Conservation (phyloP, 2,329 filamentous ascomycete species). For the Diaporthe velutina region DNA sequence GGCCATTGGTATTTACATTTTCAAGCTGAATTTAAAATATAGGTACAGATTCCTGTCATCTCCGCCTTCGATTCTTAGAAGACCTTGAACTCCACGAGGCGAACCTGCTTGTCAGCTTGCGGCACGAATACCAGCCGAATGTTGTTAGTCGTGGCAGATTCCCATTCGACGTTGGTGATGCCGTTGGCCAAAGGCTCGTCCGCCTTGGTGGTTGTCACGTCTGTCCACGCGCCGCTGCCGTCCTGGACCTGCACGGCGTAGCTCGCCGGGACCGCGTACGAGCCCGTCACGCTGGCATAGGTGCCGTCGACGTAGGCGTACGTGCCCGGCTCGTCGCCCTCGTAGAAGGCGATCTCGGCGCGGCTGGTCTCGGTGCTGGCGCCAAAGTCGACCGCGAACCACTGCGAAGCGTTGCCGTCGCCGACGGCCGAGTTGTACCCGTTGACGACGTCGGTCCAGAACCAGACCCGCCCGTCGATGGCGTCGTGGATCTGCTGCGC, state of each 20-base stretch:
- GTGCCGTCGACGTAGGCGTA: constrained; percentile 36
- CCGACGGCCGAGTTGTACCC: constrained; percentile 52
- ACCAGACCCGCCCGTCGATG: constrained; percentile 55
- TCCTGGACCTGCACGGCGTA: constrained; percentile 48
- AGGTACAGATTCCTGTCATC: neutral
- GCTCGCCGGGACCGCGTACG: constrained; percentile 45
- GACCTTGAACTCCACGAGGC: constrained; percentile 54
- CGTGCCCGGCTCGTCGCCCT: constrained; percentile 43
- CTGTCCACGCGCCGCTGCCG: constrained; percentile 45
- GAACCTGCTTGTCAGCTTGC: constrained; percentile 47
- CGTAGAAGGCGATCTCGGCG: constrained; percentile 54
- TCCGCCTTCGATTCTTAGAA: constrained; percentile 40
- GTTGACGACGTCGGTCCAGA: constrained; percentile 54
- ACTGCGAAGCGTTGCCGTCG: constrained; percentile 46
- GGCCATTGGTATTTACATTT: constrained; percentile 16
- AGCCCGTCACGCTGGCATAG: constrained; percentile 29
- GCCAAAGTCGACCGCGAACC: constrained; percentile 54
- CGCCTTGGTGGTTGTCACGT: constrained; percentile 44
- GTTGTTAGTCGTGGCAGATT: constrained; percentile 43
- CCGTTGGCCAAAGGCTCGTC: constrained; percentile 50
- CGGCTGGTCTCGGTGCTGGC: constrained; percentile 44
- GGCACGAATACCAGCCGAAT: constrained; percentile 51
- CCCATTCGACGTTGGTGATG: constrained; percentile 51
- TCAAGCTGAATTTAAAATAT: constrained; percentile 23
- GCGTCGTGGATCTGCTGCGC: constrained; percentile 49